Evolutionary conservation across 805 yeast genomes (phyloP).

Genomic region (Suhomyces xylopsoci): DNA sequence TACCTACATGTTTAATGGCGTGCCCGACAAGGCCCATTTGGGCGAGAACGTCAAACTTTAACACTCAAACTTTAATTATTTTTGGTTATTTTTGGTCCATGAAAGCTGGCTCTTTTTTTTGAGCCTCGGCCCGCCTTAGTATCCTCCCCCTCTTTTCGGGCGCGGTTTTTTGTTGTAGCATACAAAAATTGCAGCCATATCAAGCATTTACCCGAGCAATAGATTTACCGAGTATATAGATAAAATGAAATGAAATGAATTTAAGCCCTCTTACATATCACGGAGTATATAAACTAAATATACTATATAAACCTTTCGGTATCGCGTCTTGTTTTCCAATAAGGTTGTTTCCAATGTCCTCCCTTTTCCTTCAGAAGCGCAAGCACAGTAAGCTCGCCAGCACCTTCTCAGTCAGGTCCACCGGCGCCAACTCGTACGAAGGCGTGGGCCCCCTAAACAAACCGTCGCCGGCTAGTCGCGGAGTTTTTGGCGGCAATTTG

Average conservation of each 20-base stretch:
- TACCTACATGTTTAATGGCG: conserved; percentile 29
- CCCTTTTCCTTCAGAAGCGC: background rate
- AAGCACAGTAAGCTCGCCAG: background rate
- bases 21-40: conserved; percentile 8
- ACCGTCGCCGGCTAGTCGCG: conserved; percentile 22
- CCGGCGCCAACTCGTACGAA: conserved; percentile 9
- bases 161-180: background rate
- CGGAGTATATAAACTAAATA: no score
- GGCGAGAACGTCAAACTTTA: background rate
- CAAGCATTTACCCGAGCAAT: background rate
- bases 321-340: background rate
- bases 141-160: background rate
- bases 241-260: background rate
- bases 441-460: conserved; percentile 18
- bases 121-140: background rate
- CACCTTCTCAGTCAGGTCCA: conserved; percentile 11
- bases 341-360: background rate
- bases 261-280: background rate
- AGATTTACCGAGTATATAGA: background rate
- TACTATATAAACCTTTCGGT: background rate
- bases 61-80: no score
- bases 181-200: background rate
- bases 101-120: no score
- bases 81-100: background rate
- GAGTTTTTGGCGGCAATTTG: conserved; percentile 42